Evolutionary conservation across 2,329 filamentous ascomycete species (phyloP), one percentile per base, ranked within the genome.

Genomic region (Bipolaris sorokiniana): DNA sequence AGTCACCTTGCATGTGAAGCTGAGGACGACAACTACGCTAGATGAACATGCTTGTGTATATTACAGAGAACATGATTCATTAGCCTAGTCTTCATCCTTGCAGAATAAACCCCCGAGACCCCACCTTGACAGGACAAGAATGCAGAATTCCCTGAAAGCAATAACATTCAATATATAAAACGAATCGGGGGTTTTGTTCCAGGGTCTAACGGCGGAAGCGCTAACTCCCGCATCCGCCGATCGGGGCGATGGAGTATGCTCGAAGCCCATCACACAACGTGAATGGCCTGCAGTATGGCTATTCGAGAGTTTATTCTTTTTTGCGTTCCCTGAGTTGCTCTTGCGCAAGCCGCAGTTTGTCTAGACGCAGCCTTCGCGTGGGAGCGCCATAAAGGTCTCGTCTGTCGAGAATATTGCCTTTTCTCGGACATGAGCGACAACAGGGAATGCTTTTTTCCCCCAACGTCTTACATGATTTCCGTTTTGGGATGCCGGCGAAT

Each of bases 191-290:
- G 18, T 23, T 37, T 23, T 47, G 2, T 15, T 23, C 11, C 33
- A 36, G 46, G 33, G 33, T 36, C 20, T 26, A 48, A 36, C 33
- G 33, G 46, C 46, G 46, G 46, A 36, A 37, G 20, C 46, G 33
- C 46, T 48, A 48, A 33, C 9, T 20, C 33, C 33, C 33, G 20
- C 46, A 37, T n/a, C 46, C 46, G 46, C 33, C 31, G 33, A 37
- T 37, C 33, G 13, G 16, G 20, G 11, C 31, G 20, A 36, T 48
- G 15, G 33, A 26, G 33, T 15, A 37, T 37, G 46, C 10, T 10
- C 33, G 38, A 37, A 33, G 26, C 7, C 13, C 31, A 45, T 45
- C 42, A 33, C 31, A 13, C 7, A 45, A 33, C 9, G 5, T 9
- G 10, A 31, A 13, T n/a, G 22, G 11, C 13, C 20, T 26, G 11